These are phyloP conservation scores for Alternaria arbusti DNA, from an alignment of 2,329 filamentous ascomycete species.

Conservation along the genomic window DNA sequence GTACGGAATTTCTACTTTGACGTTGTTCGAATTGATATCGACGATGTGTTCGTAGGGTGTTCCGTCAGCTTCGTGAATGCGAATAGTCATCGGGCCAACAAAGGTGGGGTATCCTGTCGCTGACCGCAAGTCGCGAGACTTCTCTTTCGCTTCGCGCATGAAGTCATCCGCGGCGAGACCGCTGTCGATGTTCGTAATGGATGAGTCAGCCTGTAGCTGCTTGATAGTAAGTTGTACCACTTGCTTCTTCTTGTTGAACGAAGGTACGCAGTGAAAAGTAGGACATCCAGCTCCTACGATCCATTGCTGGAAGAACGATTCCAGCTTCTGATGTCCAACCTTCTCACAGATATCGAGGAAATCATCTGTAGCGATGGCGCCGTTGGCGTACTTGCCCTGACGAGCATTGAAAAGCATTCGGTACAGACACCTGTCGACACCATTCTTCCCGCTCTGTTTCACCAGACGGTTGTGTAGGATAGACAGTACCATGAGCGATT, in stretches of 20 bases:
- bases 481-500: slow-evolving; percentile 88
- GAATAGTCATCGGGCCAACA: slow-evolving; percentile 94
- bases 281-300: slow-evolving; percentile 88
- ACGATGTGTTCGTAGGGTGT: slow-evolving; percentile 98
- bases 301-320: slow-evolving; percentile 94
- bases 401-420: slow-evolving; percentile 86
- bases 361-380: slow-evolving; percentile 73
- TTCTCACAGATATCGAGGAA: slow-evolving; percentile 89
- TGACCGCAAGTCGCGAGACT: slow-evolving; percentile 70
- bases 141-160: slow-evolving; percentile 83
- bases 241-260: slow-evolving; percentile 97
- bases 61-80: slow-evolving; percentile 97
- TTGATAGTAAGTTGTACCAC: slow-evolving; percentile 90
- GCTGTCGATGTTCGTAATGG: slow-evolving; percentile 32
- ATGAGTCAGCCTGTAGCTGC: slow-evolving; percentile 60
- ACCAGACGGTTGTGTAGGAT: slow-evolving; percentile 90
- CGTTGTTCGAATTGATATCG: slow-evolving; percentile 85
- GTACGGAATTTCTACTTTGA: slow-evolving; percentile 93
- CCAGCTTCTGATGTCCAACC: slow-evolving; percentile 82
- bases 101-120: slow-evolving; percentile 79
- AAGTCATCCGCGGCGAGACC: slow-evolving; percentile 75
- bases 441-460: slow-evolving; percentile 84
- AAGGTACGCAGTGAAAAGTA: slow-evolving; percentile 81
- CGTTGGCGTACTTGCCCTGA: slow-evolving; percentile 75
- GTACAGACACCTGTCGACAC: slow-evolving; percentile 83